These are phyloP conservation scores for Microcyclospora tardicrescens DNA, from an alignment of 2,329 filamentous ascomycete species.

Conservation along the genomic window DNA sequence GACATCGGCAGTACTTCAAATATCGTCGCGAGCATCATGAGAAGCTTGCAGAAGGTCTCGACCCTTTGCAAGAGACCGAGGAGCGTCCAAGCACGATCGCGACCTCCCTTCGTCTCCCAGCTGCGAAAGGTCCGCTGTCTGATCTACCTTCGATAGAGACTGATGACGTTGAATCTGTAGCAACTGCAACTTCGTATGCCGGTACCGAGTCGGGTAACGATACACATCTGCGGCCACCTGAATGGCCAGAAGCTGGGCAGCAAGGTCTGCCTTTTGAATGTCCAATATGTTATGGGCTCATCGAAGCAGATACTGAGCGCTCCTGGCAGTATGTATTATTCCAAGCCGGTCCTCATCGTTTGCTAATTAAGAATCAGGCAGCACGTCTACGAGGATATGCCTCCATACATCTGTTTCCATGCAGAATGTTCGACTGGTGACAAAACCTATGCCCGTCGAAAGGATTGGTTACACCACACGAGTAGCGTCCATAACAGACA, in stretches of 20 bases:
- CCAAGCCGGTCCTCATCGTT: not conserved
- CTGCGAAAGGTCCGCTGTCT: not conserved
- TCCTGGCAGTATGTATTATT: slow-evolving; percentile 10
- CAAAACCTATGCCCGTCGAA: not conserved
- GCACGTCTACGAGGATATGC: slow-evolving; percentile 1
- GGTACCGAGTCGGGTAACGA: slow-evolving; percentile 8
- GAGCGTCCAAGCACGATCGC: not conserved
- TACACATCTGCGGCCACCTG: slow-evolving; percentile 13
- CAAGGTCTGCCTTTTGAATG: slow-evolving; percentile 20
- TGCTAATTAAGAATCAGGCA: slow-evolving; percentile 1
- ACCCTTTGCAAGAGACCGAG: slow-evolving; percentile 1
- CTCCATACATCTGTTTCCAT: slow-evolving; percentile 9
- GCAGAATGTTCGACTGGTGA: slow-evolving; percentile 1
- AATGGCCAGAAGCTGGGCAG: slow-evolving; percentile 13
- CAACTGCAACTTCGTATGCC: slow-evolving; percentile 20
- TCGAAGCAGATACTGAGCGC: slow-evolving; percentile 9
- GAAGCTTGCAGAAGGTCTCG: slow-evolving; percentile 15
- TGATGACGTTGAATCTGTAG: slow-evolving; percentile 8
- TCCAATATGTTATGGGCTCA: slow-evolving; percentile 19
- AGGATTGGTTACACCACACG: not conserved
- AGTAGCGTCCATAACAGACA: slow-evolving; percentile 2
- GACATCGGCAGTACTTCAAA: slow-evolving; percentile 20
- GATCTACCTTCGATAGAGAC: slow-evolving; percentile 1
- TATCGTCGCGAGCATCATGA: slow-evolving; percentile 23
- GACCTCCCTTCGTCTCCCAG: not conserved